These are phyloP conservation scores for Yarrowia deformans DNA, from an alignment of 805 yeast species.

Conservation along the genomic window DNA sequence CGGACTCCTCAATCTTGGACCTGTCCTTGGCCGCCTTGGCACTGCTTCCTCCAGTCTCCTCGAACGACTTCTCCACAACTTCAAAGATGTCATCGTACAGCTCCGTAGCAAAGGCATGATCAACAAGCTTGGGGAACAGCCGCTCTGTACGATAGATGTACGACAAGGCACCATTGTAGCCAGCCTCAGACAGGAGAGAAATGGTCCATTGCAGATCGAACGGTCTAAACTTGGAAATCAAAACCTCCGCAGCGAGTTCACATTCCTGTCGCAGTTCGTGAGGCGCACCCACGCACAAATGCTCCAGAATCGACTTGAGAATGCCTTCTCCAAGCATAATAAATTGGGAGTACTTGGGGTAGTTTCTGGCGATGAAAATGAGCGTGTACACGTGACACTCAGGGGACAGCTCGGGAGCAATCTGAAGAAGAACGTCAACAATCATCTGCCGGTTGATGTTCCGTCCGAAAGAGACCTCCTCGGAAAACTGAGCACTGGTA, in stretches of 20 bases:
- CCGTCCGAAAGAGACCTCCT: conserved; percentile 46
- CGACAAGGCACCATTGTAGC: conserved; percentile 65
- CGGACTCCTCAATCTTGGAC: conserved; percentile 22
- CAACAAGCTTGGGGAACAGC: conserved; percentile 60
- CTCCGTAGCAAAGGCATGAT: conserved; percentile 54
- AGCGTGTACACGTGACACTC: conserved; percentile 54
- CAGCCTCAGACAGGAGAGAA: conserved; percentile 60
- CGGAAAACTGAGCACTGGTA: conserved; percentile 21
- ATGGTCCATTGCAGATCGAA: conserved; percentile 59
- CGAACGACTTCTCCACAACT: conserved; percentile 43
- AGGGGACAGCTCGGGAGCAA: conserved; percentile 54
- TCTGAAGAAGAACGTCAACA: conserved; percentile 71
- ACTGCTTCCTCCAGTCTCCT: conserved; percentile 25
- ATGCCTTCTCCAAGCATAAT: conserved; percentile 70
- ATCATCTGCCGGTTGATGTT: conserved; percentile 76
- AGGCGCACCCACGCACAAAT: conserved; percentile 54
- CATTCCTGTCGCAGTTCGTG: conserved; percentile 60
- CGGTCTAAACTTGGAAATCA: conserved; percentile 72
- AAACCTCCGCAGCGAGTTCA: conserved; percentile 76
- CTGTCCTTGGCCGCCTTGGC: conserved; percentile 44
- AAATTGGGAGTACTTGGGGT: conserved; percentile 86
- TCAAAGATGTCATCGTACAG: conserved; percentile 38
- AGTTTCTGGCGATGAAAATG: conserved; percentile 78
- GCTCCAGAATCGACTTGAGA: conserved; percentile 57
- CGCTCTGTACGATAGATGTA: conserved; percentile 63